Evolutionary conservation across 139 green algal genomes (phyloP).

Genomic region (Tetraselmis striata): DNA sequence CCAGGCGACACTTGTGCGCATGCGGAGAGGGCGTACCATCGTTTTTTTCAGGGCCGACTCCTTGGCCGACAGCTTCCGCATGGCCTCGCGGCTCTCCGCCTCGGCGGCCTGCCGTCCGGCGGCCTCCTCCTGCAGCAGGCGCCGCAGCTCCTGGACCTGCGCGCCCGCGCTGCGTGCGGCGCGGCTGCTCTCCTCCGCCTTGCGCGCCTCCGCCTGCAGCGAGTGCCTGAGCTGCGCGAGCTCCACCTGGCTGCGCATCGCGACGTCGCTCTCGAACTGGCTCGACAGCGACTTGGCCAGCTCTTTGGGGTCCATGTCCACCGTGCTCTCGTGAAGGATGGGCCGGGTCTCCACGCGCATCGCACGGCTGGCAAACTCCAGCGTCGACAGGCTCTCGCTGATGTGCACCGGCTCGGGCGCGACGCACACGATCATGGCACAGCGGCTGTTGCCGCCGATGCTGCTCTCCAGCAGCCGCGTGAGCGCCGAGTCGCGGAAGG

Average conservation of each 20-base stretch:
- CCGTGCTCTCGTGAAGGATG: slow-evolving; percentile 3
- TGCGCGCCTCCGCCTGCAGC: not conserved
- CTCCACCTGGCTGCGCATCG: not conserved
- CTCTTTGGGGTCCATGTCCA: not conserved
- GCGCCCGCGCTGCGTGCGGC: not conserved
- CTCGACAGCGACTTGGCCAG: not conserved
- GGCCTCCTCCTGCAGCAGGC: not conserved
- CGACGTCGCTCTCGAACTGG: not conserved
- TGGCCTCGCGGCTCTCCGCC: not conserved
- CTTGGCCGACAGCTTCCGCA: not conserved
- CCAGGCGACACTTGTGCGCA: too few relatives aligned
- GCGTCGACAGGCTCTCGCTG: slow-evolving; percentile 18
- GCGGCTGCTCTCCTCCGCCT: not conserved
- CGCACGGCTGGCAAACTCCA: slow-evolving; percentile 31
- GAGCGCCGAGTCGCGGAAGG: slow-evolving; percentile 44
- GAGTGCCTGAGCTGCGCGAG: not conserved
- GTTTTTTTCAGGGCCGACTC: not conserved
- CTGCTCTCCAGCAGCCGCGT: slow-evolving; percentile 36
- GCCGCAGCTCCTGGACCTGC: not conserved
- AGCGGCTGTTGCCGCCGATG: slow-evolving; percentile 33
- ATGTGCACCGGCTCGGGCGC: not conserved
- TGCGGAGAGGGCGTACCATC: too few relatives aligned
- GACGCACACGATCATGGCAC: slow-evolving; percentile 36
- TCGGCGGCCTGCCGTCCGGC: not conserved
- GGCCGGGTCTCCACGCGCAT: slow-evolving; percentile 31